A percentile compares a stretch with the other conserved stretches of the same genome.
These are phyloP conservation scores for Aspergillus udagawae DNA, from an alignment of 2,329 filamentous ascomycete species.

Conservation along the genomic window DNA sequence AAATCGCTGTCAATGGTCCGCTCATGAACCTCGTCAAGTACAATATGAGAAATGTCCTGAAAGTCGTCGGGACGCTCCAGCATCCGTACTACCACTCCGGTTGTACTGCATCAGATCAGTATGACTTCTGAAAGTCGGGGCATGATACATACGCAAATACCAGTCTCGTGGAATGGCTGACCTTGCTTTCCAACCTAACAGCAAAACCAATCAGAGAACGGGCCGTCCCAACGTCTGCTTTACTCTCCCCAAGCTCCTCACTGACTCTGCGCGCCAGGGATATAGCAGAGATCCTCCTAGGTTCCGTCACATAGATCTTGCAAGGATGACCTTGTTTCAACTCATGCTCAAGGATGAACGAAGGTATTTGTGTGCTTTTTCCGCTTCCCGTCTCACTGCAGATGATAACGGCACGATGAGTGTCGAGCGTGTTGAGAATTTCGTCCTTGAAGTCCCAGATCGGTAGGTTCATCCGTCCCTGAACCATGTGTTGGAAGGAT, in stretches of 20 bases:
- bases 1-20: slow-evolving; percentile 96
- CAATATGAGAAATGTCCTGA: slow-evolving; percentile 83
- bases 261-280: slow-evolving; percentile 90
- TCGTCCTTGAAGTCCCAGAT: slow-evolving; percentile 82
- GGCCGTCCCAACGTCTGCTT: slow-evolving; percentile 73
- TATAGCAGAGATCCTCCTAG: slow-evolving; percentile 90
- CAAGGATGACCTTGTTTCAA: slow-evolving; percentile 74
- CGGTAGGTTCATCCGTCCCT: slow-evolving; percentile 73
- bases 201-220: slow-evolving; percentile 90
- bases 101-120: slow-evolving; percentile 40
- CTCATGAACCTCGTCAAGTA: slow-evolving; percentile 98
- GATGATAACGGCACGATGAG: slow-evolving; percentile 82
- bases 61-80: slow-evolving; percentile 84
- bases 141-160: slow-evolving; percentile 69
- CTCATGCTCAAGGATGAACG: slow-evolving; percentile 87
- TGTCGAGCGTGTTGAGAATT: slow-evolving; percentile 71
- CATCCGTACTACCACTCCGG: slow-evolving; percentile 96
- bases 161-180: slow-evolving; percentile 73
- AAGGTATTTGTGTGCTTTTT: slow-evolving; percentile 96
- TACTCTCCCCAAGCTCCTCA: slow-evolving; percentile 85
- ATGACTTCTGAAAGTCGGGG: neutral
- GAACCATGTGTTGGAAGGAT: slow-evolving; percentile 74
- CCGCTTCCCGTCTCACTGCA: slow-evolving; percentile 96
- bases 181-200: slow-evolving; percentile 87
- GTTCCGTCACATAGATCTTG: slow-evolving; percentile 94